A percentile compares a stretch with the other conserved stretches of the same genome.
phyloP scores from a whole-genome alignment of 106 monocot species.

The Triglochin maritima region DNA sequence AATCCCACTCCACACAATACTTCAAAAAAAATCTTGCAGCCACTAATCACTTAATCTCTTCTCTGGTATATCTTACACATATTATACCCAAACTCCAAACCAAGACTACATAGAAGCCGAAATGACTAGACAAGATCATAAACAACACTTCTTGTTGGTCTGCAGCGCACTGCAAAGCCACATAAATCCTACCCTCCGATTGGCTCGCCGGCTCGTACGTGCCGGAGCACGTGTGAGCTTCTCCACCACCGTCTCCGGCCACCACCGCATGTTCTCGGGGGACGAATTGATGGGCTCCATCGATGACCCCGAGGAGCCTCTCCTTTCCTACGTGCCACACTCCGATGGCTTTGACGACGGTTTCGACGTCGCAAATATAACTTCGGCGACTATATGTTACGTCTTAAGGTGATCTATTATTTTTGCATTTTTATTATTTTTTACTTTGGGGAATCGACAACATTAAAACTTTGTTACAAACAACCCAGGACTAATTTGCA shows the following conservation, averaged over 20 bases:
- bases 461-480: too few species aligned
- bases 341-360: conserved; percentile 52
- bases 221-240: conserved; percentile 42
- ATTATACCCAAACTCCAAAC: background rate
- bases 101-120: background rate
- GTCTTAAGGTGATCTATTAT: background rate
- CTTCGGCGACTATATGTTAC: conserved; percentile 4
- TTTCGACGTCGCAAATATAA: background rate
- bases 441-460: too few species aligned
- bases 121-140: background rate
- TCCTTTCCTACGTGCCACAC: conserved; percentile 39
- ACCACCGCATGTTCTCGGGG: conserved; percentile 47
- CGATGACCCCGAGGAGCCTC: conserved; percentile 9
- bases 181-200: conserved; percentile 40
- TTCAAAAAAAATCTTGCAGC: background rate
- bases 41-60: background rate
- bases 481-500: too few species aligned
- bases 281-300: conserved; percentile 4
- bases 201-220: conserved; percentile 32
- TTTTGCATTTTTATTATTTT: too few species aligned
- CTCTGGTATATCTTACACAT: background rate
- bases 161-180: conserved; percentile 36
- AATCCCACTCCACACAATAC: too few species aligned
- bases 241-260: conserved; percentile 38
- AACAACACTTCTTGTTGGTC: conserved; percentile 41